A percentile compares a stretch with the other conserved stretches of the same genome.
Evolutionary conservation across 306 rosid genomes (phyloP).

Genomic region (Corylus avellana): DNA sequence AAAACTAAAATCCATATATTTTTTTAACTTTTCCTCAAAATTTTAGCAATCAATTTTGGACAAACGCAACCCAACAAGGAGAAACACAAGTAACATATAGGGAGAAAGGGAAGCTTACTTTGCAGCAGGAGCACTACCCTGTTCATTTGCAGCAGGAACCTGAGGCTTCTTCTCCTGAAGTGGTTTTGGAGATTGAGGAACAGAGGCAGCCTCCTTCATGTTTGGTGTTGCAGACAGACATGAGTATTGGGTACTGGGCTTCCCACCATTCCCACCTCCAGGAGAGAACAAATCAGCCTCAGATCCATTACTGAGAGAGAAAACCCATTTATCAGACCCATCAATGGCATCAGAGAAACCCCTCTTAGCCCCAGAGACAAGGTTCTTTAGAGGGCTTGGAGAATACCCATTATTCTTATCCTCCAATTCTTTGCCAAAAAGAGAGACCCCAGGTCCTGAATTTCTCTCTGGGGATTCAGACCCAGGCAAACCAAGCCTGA

Average conservation of each 20-base stretch:
- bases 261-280: slow-evolving; percentile 49
- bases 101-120: slow-evolving; percentile 52
- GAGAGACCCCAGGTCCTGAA: slow-evolving; percentile 43
- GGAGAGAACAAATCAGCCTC: slow-evolving; percentile 63
- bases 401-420: slow-evolving; percentile 51
- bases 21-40: neutral
- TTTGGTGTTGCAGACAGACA: slow-evolving; percentile 25
- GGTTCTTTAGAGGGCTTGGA: slow-evolving; percentile 42
- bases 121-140: slow-evolving; percentile 65
- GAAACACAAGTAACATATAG: neutral
- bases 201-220: slow-evolving; percentile 52
- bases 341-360: slow-evolving; percentile 80
- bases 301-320: slow-evolving; percentile 61
- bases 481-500: slow-evolving; percentile 93
- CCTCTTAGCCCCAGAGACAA: slow-evolving; percentile 70
- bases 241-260: slow-evolving; percentile 28
- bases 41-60: neutral
- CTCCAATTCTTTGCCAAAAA: slow-evolving; percentile 69
- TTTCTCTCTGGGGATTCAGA: slow-evolving; percentile 68
- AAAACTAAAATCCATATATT: slow-evolving; percentile 6
- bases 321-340: slow-evolving; percentile 66
- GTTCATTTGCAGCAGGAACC: slow-evolving; percentile 48
- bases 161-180: slow-evolving; percentile 59
- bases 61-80: neutral
- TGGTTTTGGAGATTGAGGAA: slow-evolving; percentile 48